Base-by-base conservation (phyloP, 1,139 yeast genomes). In the Geotrichum reessii region DNA sequence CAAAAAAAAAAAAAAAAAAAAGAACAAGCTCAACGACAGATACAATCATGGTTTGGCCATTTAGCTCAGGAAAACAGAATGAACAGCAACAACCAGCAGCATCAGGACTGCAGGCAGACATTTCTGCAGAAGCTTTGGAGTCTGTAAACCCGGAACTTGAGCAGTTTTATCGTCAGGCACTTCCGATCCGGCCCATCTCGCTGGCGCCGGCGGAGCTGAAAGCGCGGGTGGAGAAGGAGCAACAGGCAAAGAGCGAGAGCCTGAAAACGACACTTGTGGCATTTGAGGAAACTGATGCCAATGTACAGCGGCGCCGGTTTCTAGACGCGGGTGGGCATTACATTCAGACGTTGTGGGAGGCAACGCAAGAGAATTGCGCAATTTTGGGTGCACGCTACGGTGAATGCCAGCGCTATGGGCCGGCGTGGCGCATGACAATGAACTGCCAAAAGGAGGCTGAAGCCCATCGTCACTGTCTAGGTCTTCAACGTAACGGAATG, bases 401-500 rank as follows among this genome's bases (percentile, higher is more conserved):
- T n/a, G 58, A 59, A 25, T 59, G 61, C 48, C 59, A 56, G 40
- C 55, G 61, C 19, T 51, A 54, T 12, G 61, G 61, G 11, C 52
- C 56, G 19, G 49, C 54, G 52, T 59, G 59, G 61, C 57, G 53
- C 46, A 58, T 56, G 31, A 49, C 52, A 50, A 52, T 53, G 59
- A 47, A 56, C 33, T 56, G 58, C 48, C 48, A 53, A 28, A 53
- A 56, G 50, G 58, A 50, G 46, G 46, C 55, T 17, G 56, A 53
- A 33, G 49, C 55, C 3, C 59, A 56, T 37, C 40, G 44, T 21
- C 66, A 65, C 52, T 74, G 77, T 58, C 53, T 72, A n/a, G 70
- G 66, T 17, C 62, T 73, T 44, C 80, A 76, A 63, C 66, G 67
- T 28, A 62, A 64, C 5, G 70, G 77, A 11, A 63, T 76, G 50